Evolutionary conservation across 2,329 filamentous ascomycete species (phyloP), one percentile per base, ranked within the genome.

Genomic region (Phyllosticta citrichinensis): DNA sequence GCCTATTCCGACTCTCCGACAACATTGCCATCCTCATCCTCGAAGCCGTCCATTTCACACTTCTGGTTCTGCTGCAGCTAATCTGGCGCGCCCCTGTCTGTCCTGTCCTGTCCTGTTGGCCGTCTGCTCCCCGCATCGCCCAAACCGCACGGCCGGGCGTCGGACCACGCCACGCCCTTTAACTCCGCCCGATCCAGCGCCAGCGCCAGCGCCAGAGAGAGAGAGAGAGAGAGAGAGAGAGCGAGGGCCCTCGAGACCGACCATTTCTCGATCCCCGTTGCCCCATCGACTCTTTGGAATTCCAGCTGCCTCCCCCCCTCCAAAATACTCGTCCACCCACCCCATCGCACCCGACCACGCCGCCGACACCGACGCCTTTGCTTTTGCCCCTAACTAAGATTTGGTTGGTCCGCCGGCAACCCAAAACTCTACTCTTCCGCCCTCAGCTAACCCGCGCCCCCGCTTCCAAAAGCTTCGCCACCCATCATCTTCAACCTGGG

Each of bases 361-460:
- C 57, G 24, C 33, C 57, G 24, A 33, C 25, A 47, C 57, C 57
- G 51, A 50, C 22, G 22, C 40, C 24, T 55, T 60, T 60, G 58
- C 58, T 60, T 60, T 60, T 60, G 24, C 10, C 25, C 52, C 33
- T 60, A 55, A 55, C 33, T 60, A 55, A 55, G 40, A 60, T 55
- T 51, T 55, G 35, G 22, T 55, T 53, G 58, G 58, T 53, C 58
- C 52, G 55, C 30, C 57, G 56, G 50, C 56, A 25, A 52, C 47
- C 30, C 22, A 22, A 50, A 40, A 22, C 50, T 50, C 20, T 35
- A 51, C 22, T 51, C 52, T 40, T 40, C 33, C 33, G 27, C 19
- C n/a, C 50, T 58, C 53, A 55, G 55, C 20, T 59, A 35, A 52
- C 52, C 20, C 55, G 57, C 58, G 52, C 58, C 58, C 57, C 58